Evolutionary conservation across 352 stramenopile species (phyloP), one percentile per base, ranked within the genome.

Genomic region (Hyaloperonospora brassicae): DNA sequence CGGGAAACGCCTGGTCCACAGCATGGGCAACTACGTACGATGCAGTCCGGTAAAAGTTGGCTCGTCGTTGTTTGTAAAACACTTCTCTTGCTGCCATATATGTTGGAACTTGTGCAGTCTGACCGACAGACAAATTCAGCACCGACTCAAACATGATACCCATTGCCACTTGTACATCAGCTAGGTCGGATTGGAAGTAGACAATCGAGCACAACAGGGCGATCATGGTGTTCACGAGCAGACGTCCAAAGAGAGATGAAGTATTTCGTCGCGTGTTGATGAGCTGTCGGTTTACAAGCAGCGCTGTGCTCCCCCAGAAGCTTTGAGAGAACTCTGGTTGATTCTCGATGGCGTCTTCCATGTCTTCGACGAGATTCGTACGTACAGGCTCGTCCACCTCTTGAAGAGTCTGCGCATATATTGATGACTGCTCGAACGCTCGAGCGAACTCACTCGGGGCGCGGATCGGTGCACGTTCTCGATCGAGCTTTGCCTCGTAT

Each of bases 31-130:
- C 78, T 8, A 84, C 62, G 50, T 95, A 96, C 23, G 83, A 84
- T 8, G 66, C 70, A 10, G 87, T 87, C 2, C 83, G 76, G 59
- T 93, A 96, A 54, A 96, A 97, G 70, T 96, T 96, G 22, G 75
- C 72, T 35, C 86, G 70, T 0, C 76, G 71, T 30, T 97, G 87
- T 58, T 95, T 95, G 76, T 95, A 95, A 66, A 92, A 96, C 11
- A 96, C 87, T 12, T 76, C 65, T 24, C 88, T 52, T 84, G 75
- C 62, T 86, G 76, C 73, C 75, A 84, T 23, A 72, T 73, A 41
- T 86, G 76, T 51, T 87, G 80, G 64, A 88, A 85, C 14, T 31
- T 31, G 27, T 31, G 27, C 27, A 31, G 27, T 7, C 27, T 31
- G 27, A 7, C 27, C 27, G 7, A 31, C 27, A 3, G 27, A 31